A percentile compares a stretch with the other conserved stretches of the same genome.
Evolutionary conservation across 73 alveolate species (phyloP).

Genomic region (Loxodes magnus): DNA sequence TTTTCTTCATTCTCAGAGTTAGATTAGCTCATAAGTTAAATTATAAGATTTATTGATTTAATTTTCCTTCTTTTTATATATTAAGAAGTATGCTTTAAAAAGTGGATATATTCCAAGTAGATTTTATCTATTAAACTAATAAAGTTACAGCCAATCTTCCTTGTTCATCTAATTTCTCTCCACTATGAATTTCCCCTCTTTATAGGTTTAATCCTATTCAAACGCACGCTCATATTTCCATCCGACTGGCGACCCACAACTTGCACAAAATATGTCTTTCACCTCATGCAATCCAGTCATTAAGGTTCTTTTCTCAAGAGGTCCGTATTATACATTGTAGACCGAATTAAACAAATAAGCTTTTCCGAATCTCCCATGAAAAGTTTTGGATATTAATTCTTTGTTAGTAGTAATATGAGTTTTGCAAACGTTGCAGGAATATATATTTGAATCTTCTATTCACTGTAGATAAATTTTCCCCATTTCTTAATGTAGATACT

Average conservation of each 20-base stretch:
- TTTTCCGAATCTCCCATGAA: conserved; percentile 46
- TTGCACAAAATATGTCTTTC: conserved; percentile 55
- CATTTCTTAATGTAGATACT: too few relatives aligned
- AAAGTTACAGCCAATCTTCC: neutral
- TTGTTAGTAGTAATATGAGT: conserved; percentile 51
- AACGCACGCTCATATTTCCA: conserved; percentile 63
- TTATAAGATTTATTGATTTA: neutral
- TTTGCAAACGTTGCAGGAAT: conserved; percentile 52
- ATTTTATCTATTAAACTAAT: neutral
- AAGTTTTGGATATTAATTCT: conserved; percentile 39
- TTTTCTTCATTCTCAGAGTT: too few relatives aligned
- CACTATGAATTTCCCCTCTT: conserved; percentile 68
- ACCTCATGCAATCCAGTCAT: conserved; percentile 74
- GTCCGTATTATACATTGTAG: conserved; percentile 42
- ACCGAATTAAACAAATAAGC: conserved; percentile 49
- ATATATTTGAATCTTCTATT: conserved; percentile 34
- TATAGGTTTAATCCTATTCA: conserved; percentile 56
- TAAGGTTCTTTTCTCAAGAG: conserved; percentile 48
- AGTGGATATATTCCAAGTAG: neutral
- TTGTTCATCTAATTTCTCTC: conserved; percentile 61
- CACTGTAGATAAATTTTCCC: conserved; percentile 53
- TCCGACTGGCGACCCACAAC: conserved; percentile 51
- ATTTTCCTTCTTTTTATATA: neutral
- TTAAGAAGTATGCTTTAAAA: neutral
- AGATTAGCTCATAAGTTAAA: too few relatives aligned